These are phyloP conservation scores for Lathyrus sativus DNA, from an alignment of 306 rosid species.

Conservation along the genomic window DNA sequence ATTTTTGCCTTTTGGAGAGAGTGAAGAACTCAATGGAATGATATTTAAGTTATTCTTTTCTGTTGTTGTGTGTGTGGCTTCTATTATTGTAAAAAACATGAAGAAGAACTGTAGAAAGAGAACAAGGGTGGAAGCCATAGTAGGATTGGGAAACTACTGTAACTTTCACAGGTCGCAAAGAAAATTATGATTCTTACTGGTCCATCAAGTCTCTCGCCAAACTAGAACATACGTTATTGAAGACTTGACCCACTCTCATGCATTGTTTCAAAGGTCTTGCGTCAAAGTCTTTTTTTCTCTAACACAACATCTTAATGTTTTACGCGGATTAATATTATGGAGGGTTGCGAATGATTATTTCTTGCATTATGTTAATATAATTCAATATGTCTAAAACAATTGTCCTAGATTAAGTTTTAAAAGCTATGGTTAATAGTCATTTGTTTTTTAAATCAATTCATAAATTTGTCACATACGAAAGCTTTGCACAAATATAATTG, in stretches of 20 bases:
- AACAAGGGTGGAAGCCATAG: constrained; percentile 33
- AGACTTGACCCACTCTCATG: background rate
- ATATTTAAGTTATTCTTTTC: background rate
- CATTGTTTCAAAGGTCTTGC: background rate
- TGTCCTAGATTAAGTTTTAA: too few relatives aligned
- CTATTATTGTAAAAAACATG: background rate
- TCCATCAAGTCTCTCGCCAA: background rate
- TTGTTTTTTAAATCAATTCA: too few relatives aligned
- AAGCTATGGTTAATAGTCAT: too few relatives aligned
- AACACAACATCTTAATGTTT: too few relatives aligned
- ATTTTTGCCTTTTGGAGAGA: constrained; percentile 1
- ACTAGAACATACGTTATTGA: background rate
- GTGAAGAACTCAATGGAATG: background rate
- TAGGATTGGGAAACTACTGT: constrained; percentile 3
- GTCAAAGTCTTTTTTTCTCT: too few relatives aligned
- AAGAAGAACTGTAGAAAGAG: background rate
- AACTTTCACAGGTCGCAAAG: background rate
- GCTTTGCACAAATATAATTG: too few relatives aligned
- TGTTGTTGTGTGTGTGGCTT: background rate
- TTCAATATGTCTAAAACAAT: too few relatives aligned
- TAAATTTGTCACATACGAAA: too few relatives aligned
- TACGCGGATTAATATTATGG: too few relatives aligned
- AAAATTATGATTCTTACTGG: background rate
- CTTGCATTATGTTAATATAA: too few relatives aligned
- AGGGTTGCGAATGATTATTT: too few relatives aligned